Evolutionary conservation across 495 filamentous ascomycete genomes (phyloP).

Genomic region (Cladorrhinum samala): DNA sequence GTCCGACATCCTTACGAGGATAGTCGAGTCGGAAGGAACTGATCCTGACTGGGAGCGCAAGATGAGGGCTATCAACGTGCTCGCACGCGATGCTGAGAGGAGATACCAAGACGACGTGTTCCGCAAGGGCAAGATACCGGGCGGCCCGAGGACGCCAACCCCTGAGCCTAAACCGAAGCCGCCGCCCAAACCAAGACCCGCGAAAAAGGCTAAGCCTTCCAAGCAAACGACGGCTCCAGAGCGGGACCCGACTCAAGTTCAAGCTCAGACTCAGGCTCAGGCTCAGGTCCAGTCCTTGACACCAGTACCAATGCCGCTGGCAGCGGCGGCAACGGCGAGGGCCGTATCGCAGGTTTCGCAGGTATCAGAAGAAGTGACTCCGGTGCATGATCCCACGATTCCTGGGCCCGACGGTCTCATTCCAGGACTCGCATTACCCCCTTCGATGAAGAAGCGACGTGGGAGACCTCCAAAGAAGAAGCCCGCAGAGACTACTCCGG

Average conservation of each 20-base stretch:
- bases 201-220: not conserved
- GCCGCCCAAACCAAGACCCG: not conserved
- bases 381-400: not conserved
- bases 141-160: not conserved
- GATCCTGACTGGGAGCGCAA: constrained; percentile 53
- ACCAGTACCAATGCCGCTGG: not conserved
- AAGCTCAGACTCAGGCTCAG: too few relatives aligned
- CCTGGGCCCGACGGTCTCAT: not conserved
- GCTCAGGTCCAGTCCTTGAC: not conserved
- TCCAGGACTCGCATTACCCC: not conserved
- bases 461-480: constrained; percentile 5
- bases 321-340: not conserved
- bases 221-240: not conserved
- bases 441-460: constrained; percentile 1
- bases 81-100: constrained; percentile 71
- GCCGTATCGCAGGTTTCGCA: not conserved
- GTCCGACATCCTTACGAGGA: constrained; percentile 50
- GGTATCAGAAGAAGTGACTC: not conserved
- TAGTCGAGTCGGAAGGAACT: constrained; percentile 46
- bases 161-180: constrained; percentile 8
- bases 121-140: constrained; percentile 43
- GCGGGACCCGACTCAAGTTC: not conserved
- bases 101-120: constrained; percentile 56
- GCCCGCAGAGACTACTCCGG: not conserved
- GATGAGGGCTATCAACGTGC: constrained; percentile 59